Evolutionary conservation across 2,329 filamentous ascomycete species (phyloP), one percentile per base, ranked within the genome.

Genomic region (Coleophoma eucalyptorum): DNA sequence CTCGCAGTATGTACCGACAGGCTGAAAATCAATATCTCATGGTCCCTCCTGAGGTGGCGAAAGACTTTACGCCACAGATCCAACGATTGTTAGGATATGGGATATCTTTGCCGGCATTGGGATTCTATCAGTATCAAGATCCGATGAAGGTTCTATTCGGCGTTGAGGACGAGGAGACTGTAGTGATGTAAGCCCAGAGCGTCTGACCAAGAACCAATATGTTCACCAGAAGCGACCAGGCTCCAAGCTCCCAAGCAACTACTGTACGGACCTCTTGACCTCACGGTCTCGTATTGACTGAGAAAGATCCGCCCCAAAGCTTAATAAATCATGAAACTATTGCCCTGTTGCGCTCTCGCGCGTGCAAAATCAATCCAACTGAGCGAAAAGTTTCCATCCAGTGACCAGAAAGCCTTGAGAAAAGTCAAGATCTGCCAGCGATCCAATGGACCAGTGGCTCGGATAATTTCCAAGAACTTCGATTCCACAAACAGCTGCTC

Each of bases 11-110:
- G 31, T 54, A 53, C 21, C 52, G 55, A 5, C 55, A 55, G 50
- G 35, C 52, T 11, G 55, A 57, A 49, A 57, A 57, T 20, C 52
- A 57, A 31, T 57, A 53, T 31, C 48, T 57, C 13, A 51, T 55
- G 50, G 52, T 57, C 2, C 55, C 55, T 6, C 41, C 44, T 1
- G 52, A 55, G 21, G 49, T 41, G n/a, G 55, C 55, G 0, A 51
- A 43, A 26, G 35, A 41, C 15, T n/a, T 57, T 1, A 50, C 50
- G 5, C 35, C 48, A 3, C 50, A 50, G 32, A 51, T 41, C 12
- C 35, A 53, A 46, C 40, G 55, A 16, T 37, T 55, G 40, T 34
- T 57, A 12, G 55, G 55, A 33, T 55, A 57, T 42, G 55, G 55
- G 3, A 54, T 57, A 26, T 35, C 43, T 10, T 40, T 20, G 10